These are phyloP conservation scores for Mycena sanguinolenta DNA, from an alignment of 768 basidiomycete genomes.

Conservation along the genomic window DNA sequence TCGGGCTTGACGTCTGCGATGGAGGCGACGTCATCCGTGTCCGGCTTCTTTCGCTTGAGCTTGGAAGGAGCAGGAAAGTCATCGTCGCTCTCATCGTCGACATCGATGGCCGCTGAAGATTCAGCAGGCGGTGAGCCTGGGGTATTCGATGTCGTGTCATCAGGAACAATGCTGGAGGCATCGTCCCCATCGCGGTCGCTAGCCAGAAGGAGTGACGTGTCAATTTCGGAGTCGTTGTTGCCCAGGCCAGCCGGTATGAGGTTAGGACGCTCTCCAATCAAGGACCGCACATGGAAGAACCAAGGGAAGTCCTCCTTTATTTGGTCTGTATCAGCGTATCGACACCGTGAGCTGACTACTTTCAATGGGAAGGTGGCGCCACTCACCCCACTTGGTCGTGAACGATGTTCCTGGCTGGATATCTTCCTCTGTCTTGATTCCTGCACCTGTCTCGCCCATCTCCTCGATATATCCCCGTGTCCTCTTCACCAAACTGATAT, in stretches of 20 bases:
- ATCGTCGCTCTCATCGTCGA: neutral
- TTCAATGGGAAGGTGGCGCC: too few relatives aligned
- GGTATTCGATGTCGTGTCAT: neutral
- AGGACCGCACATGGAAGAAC: constrained; percentile 13
- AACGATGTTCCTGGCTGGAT: neutral
- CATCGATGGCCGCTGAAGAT: neutral
- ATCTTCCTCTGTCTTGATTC: neutral
- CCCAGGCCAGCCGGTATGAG: constrained; percentile 7
- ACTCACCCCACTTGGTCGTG: constrained; percentile 16
- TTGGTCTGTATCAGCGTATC: neutral
- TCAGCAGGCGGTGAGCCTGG: neutral
- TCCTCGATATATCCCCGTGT: neutral
- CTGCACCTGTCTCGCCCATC: constrained; percentile 14
- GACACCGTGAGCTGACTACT: neutral
- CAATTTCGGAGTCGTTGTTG: neutral
- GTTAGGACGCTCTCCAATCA: constrained; percentile 15
- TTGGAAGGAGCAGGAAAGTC: neutral
- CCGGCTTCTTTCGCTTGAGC: neutral
- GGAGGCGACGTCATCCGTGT: neutral
- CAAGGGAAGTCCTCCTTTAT: neutral
- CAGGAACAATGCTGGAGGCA: neutral
- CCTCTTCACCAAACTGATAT: neutral
- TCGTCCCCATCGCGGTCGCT: constrained; percentile 4
- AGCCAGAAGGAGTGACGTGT: neutral
- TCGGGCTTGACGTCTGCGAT: neutral